Evolutionary conservation across 306 rosid species (phyloP), one percentile per base, ranked within the genome.

Genomic region (Fagus crenata): DNA sequence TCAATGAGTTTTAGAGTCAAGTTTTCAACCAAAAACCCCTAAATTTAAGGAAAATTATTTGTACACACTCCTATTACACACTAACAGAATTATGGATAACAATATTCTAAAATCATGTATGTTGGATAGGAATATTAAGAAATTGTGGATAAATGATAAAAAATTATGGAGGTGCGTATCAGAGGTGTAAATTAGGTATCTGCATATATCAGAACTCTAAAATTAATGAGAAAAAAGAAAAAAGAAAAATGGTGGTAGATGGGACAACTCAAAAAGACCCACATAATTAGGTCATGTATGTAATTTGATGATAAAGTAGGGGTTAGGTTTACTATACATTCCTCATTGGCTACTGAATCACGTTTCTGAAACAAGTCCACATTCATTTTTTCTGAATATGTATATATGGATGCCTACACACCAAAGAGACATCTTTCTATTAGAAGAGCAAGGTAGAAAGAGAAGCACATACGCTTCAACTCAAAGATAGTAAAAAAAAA

Each of bases 251-350:
- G 68, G 72, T 69, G 67, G 75, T 43, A 63, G 71, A 41, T 40
- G 39, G 69, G 67, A 13, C 59, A 49, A 22, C 28, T 22, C 28
- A 22, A 22, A 54, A 55, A 22, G 17, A 42, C 77, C 63, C 80
- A 75, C 74, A 78, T 54, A 60, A 81, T 68, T 32, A 77, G 78
- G 82, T 58, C 33, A 63, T 51, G 69, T 17, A 42, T 56, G 87
- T 87, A 86, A 89, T 72, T 75, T 71, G 58, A 77, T 69, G 22
- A 49, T 53, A 87, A 87, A 86, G 87, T 70, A 63, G 42, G 92
- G 71, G 77, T 1, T 43, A 3, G 7, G 76, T 9, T 7, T 15
- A 14, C 49, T 56, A 31, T 40, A 69, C 14, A 36, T 13, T 17
- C 4, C 28, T 22, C 28, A 35, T 59, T 49, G 69, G 9, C 5